Conservation (phyloP, 805 yeast genomes). For the Spathaspora gorwiae region DNA sequence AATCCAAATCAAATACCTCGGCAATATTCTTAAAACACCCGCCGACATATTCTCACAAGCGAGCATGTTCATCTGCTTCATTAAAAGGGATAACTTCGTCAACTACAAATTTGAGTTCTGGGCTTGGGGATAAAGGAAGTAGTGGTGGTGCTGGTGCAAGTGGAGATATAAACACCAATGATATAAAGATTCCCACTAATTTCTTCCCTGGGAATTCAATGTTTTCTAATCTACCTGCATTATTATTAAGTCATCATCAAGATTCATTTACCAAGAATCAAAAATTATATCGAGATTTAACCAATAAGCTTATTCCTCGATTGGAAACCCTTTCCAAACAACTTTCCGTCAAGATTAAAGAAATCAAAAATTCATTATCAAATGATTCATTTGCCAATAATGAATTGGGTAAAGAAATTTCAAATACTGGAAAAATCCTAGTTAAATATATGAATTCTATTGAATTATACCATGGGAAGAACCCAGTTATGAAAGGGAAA, state of each 20-base stretch:
- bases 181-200: slow-evolving; percentile 15
- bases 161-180: slow-evolving; percentile 8
- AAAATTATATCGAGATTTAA: slow-evolving; percentile 29
- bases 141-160: not conserved
- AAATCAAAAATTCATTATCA: slow-evolving; percentile 34
- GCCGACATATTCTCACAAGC: slow-evolving; percentile 8
- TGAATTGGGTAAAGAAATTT: slow-evolving; percentile 38
- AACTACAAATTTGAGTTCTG: too few relatives aligned
- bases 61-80: not conserved
- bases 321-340: slow-evolving; percentile 33
- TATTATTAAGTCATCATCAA: slow-evolving; percentile 33
- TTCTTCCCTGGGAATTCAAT: slow-evolving; percentile 16
- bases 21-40: slow-evolving; percentile 10
- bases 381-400: slow-evolving; percentile 40
- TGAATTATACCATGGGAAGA: slow-evolving; percentile 33
- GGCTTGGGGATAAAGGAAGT: too few relatives aligned
- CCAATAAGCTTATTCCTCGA: slow-evolving; percentile 29
- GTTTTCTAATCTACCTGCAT: slow-evolving; percentile 26
- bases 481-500: slow-evolving; percentile 23
- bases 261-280: slow-evolving; percentile 19
- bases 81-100: not conserved
- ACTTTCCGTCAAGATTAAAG: slow-evolving; percentile 35
- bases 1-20: slow-evolving; percentile 18
- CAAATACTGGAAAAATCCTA: slow-evolving; percentile 56
- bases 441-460: slow-evolving; percentile 27